These are phyloP conservation scores for Tagetes patula DNA, from an alignment of 129 eudicot genomes.

Conservation along the genomic window DNA sequence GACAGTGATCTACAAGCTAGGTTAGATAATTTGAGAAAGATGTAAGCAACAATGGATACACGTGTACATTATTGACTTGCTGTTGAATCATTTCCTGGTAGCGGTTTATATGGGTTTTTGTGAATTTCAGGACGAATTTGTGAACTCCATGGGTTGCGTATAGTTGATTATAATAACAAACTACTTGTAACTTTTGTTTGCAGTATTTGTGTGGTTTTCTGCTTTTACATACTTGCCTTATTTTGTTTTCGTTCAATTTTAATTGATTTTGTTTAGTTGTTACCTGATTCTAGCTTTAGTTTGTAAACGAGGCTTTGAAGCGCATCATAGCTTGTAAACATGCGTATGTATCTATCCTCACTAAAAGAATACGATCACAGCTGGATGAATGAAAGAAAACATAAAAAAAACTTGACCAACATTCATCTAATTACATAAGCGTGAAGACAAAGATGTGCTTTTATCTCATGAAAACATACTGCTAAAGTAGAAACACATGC, in stretches of 20 bases:
- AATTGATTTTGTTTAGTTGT: background rate
- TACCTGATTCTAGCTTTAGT: background rate
- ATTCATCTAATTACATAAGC: background rate
- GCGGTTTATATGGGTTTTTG: background rate
- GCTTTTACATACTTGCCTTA: background rate
- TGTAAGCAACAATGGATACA: slow-evolving; percentile 37
- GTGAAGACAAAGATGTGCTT: background rate
- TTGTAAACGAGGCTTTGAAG: too few species aligned
- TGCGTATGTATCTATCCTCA: background rate
- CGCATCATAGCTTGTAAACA: background rate
- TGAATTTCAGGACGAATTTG: background rate
- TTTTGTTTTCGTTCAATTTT: too few species aligned
- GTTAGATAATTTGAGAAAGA: slow-evolving; percentile 86
- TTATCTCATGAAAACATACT: background rate
- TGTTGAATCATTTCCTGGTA: background rate
- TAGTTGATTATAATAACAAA: slow-evolving; percentile 7
- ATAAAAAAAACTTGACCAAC: background rate
- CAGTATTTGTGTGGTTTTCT: background rate
- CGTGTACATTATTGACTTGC: background rate
- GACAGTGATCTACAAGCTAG: slow-evolving; percentile 96
- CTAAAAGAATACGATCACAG: background rate
- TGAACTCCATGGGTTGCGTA: slow-evolving; percentile 4
- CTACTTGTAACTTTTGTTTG: slow-evolving; percentile 2
- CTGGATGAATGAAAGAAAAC: too few species aligned
- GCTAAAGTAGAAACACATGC: background rate